These are phyloP conservation scores for Dianthus caryophyllus DNA, from an alignment of 148 eudicot genomes.

Conservation along the genomic window DNA sequence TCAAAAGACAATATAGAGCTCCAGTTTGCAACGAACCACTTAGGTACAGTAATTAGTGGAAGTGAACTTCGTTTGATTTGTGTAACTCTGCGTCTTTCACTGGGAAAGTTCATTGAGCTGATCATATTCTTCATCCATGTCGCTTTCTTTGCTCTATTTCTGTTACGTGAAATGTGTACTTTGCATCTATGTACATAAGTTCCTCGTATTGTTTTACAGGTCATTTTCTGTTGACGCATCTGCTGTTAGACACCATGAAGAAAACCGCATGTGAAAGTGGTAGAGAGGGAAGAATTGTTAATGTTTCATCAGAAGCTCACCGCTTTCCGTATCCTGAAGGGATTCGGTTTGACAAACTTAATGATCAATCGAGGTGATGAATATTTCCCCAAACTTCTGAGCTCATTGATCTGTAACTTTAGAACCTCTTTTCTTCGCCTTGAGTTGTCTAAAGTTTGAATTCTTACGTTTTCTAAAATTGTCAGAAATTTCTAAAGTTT, in stretches of 20 bases:
- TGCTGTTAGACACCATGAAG: conserved; percentile 72
- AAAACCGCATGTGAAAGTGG: conserved; percentile 46
- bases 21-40: conserved; percentile 85
- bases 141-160: background rate
- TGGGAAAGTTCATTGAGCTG: background rate
- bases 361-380: conserved; percentile 42
- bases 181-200: background rate
- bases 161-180: background rate
- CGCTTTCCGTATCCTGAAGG: conserved; percentile 61
- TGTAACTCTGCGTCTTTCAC: background rate
- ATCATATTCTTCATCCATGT: background rate
- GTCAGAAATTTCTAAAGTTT: no score
- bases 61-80: background rate
- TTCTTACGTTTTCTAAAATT: no score
- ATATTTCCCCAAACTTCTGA: background rate
- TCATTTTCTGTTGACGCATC: conserved; percentile 75
- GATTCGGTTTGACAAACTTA: conserved; percentile 62
- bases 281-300: conserved; percentile 72
- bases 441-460: no score
- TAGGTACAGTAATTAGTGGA: conserved; percentile 44
- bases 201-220: conserved; percentile 37
- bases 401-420: background rate
- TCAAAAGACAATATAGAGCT: conserved; percentile 81
- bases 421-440: no score
- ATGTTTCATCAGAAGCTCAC: conserved; percentile 73